Conservation (phyloP, 345 rosid species). For the Orychophragmus violaceus region DNA sequence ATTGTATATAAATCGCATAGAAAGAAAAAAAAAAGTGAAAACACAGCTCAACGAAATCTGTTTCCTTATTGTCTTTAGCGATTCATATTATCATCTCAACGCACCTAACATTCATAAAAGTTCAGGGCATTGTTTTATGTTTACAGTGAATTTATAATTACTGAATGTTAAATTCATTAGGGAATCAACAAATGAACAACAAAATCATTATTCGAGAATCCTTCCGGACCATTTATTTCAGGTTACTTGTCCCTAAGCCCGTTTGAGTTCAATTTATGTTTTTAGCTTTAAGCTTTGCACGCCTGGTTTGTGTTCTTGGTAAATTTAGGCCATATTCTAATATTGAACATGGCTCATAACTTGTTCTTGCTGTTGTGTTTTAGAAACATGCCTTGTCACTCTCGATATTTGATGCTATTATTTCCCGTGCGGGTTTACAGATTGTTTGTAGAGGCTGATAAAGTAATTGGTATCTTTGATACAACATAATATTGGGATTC, state of each 20-base stretch:
- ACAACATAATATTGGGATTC: not conserved
- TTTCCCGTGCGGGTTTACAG: too few relatives aligned
- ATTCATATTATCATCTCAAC: not conserved
- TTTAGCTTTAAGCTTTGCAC: not conserved
- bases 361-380: not conserved
- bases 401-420: too few relatives aligned
- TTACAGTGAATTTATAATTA: not conserved
- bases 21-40: not conserved
- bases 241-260: not conserved
- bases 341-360: not conserved
- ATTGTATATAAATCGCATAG: not conserved
- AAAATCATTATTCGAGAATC: not conserved
- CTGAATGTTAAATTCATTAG: not conserved
- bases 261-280: not conserved
- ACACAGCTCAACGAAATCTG: slow-evolving; percentile 21
- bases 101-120: not conserved
- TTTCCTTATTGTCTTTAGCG: slow-evolving; percentile 5
- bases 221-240: not conserved
- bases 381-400: not conserved
- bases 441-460: too few relatives aligned
- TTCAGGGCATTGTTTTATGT: not conserved
- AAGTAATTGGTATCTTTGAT: too few relatives aligned
- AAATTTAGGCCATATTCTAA: not conserved
- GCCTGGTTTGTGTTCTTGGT: not conserved
- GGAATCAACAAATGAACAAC: not conserved